Percentiles rank a stretch among this genome's conserved stretches.
Conservation (phyloP, 2,329 filamentous ascomycete genomes). For the Apiospora arundinis region DNA sequence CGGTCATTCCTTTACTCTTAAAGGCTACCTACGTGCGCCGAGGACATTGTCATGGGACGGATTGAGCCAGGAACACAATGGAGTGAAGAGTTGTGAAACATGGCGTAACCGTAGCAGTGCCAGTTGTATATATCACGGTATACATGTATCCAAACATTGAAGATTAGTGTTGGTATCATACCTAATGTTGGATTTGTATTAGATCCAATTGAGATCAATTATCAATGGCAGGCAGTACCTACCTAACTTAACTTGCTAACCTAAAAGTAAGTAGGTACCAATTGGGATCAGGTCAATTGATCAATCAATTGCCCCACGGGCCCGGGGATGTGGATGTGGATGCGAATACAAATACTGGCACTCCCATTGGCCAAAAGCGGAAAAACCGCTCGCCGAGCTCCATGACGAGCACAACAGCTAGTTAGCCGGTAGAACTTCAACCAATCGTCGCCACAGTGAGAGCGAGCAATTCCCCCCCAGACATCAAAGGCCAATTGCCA, state of each 20-base stretch:
- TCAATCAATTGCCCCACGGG: neutral
- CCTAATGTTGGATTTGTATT: too few relatives aligned
- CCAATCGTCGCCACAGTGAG: slow-evolving; percentile 23
- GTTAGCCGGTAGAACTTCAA: slow-evolving; percentile 22
- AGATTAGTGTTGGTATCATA: too few relatives aligned
- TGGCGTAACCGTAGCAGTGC: neutral
- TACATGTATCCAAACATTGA: too few relatives aligned
- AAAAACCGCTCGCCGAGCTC: slow-evolving; percentile 20
- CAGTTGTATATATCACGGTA: too few relatives aligned
- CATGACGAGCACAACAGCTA: slow-evolving; percentile 19
- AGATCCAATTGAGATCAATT: too few relatives aligned
- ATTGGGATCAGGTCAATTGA: too few relatives aligned
- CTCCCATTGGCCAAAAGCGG: slow-evolving; percentile 16
- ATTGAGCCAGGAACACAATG: neutral
- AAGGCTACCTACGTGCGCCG: neutral
- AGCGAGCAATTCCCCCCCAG: slow-evolving; percentile 5
- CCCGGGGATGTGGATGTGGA: slow-evolving; percentile 4
- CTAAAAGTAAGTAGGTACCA: too few relatives aligned
- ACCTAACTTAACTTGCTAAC: too few relatives aligned
- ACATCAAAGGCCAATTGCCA: slow-evolving; percentile 36
- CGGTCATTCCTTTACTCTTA: neutral
- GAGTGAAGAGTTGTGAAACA: neutral
- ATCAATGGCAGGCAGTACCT: too few relatives aligned
- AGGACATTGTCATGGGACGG: neutral
- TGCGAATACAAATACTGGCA: neutral